Base-by-base conservation (phyloP, 2,329 filamentous ascomycete genomes). In the Cercospora sojina region DNA sequence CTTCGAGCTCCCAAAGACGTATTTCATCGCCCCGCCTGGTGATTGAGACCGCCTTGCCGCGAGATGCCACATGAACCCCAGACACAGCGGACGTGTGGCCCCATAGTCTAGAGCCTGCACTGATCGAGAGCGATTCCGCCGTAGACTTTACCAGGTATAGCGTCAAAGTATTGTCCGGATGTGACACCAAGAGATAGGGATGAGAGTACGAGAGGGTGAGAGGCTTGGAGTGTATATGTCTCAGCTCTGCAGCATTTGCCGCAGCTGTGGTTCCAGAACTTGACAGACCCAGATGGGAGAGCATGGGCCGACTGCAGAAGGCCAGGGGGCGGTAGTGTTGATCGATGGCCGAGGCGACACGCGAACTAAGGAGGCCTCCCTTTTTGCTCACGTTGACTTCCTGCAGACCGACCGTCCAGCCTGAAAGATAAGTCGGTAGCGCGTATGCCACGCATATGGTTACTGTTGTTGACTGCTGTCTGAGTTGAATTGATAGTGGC, bases 381-480 rank as follows among this genome's bases (percentile, higher is more conserved):
- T 79, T 76, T 35, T 79, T 79, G 8, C 70, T 70, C n/a, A 96
- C 84, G 65, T 90, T 88, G 51, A 97, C 82, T 77, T 97, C 94
- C 77, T 98, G 94, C n/a, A 98, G 87, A 2, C 93, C 93, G 16
- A 97, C 86, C 7, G 91, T 93, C 91, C 93, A 97, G 29, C 93
- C 93, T 51, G 88, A 88, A 3, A 89, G 83, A 72, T 88, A 87
- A 2, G 91, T 90, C 16, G 90, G 88, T 70, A 96, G 88, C 0
- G 91, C 91, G 77, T 96, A 97, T 1, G 92, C 93, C 66, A 97
- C 91, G 0, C 91, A 93, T 1, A 92, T 90, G n/a, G 92, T 86
- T 18, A 92, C 86, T 10, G 86, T 86, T 3, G 82, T 80, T 0
- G 86, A 77, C 13, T 87, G 87, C 27, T 83, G 85, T n/a, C 93